Percentiles rank a stretch among this genome's conserved stretches.
Conservation (phyloP, 495 filamentous ascomycete genomes). For the Aspergillus incahuasiensis region DNA sequence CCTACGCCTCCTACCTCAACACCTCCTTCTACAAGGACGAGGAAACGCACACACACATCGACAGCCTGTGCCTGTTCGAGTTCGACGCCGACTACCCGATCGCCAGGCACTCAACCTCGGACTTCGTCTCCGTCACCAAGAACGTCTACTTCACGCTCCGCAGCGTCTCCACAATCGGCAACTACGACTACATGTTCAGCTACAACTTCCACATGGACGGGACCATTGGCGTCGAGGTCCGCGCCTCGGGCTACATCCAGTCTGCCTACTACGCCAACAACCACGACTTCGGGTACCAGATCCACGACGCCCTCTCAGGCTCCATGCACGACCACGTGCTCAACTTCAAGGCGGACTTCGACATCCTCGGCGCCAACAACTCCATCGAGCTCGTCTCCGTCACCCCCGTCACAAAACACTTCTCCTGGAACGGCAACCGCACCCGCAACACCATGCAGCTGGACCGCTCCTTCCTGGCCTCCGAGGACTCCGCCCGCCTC, state of each 20-base stretch:
- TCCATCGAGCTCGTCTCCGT: constrained; percentile 39
- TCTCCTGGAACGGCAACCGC: constrained; percentile 45
- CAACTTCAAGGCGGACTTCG: constrained; percentile 55
- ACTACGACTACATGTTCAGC: constrained; percentile 21
- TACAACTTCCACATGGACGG: constrained; percentile 56
- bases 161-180: constrained; percentile 13
- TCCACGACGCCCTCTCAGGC: constrained; percentile 48
- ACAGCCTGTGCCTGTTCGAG: constrained; percentile 18
- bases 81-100: constrained; percentile 17
- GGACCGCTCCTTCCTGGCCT: constrained; percentile 36
- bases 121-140: constrained; percentile 10
- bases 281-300: constrained; percentile 50
- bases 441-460: constrained; percentile 53
- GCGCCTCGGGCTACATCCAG: constrained; percentile 55
- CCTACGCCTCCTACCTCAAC: constrained; percentile 17
- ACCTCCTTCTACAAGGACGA: constrained; percentile 14
- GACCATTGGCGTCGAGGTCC: constrained; percentile 49
- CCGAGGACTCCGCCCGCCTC: constrained; percentile 44
- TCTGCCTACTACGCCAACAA: constrained; percentile 47
- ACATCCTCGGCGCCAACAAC: constrained; percentile 48
- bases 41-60: constrained; percentile 15
- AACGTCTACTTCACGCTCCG: constrained; percentile 17
- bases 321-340: constrained; percentile 59
- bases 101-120: constrained; percentile 9
- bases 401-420: constrained; percentile 36